A percentile compares a stretch with the other conserved stretches of the same genome.
These are phyloP conservation scores for Fusarium pilosicola DNA, from an alignment of 2,329 filamentous ascomycete genomes.

Conservation along the genomic window DNA sequence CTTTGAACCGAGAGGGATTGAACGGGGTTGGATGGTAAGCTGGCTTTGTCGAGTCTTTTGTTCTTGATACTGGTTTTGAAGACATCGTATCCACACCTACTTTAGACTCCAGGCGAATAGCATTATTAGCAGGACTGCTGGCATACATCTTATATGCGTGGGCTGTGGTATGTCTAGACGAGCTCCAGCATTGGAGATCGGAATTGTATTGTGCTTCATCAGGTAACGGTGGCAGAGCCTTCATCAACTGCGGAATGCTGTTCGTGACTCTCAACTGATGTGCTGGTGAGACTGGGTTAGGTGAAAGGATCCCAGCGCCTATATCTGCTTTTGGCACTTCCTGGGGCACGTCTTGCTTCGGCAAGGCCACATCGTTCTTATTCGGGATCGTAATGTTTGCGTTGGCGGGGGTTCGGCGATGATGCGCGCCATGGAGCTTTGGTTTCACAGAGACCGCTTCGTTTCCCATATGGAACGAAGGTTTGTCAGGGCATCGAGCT, in stretches of 20 bases:
- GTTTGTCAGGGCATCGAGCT: background rate
- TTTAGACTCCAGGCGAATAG: background rate
- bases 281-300: conserved; percentile 60
- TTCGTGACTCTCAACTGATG: conserved; percentile 58
- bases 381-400: conserved; percentile 32
- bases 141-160: conserved; percentile 18
- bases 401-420: conserved; percentile 44
- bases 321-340: conserved; percentile 5
- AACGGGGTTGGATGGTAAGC: background rate
- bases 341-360: background rate
- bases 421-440: conserved; percentile 20
- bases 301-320: conserved; percentile 53
- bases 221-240: conserved; percentile 60
- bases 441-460: background rate
- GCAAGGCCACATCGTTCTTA: background rate
- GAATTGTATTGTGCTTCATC: conserved; percentile 30
- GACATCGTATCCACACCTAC: background rate
- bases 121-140: conserved; percentile 19
- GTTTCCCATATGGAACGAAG: background rate
- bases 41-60: background rate
- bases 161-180: conserved; percentile 5
- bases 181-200: background rate
- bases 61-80: background rate
- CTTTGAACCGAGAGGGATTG: conserved; percentile 43
- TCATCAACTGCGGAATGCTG: conserved; percentile 63